Evolutionary conservation across 2,329 filamentous ascomycete species (phyloP).

Genomic region (Microsporum audouinii): DNA sequence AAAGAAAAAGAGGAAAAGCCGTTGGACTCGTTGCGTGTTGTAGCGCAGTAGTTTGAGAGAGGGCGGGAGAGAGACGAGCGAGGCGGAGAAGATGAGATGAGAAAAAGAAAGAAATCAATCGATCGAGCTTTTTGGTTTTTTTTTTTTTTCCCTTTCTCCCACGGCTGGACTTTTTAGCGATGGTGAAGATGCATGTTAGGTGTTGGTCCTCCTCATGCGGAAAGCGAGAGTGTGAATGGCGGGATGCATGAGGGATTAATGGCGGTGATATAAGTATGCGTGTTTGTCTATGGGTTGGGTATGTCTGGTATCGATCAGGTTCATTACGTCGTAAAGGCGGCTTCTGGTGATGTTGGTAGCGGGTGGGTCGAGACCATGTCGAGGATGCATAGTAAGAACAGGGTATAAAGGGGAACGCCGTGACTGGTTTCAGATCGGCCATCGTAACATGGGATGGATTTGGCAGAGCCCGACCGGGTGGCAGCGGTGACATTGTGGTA

Average conservation of each 20-base stretch:
- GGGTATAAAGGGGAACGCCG: background rate
- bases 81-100: background rate
- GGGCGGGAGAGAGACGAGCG: background rate
- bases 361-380: background rate
- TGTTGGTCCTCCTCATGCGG: too few species aligned
- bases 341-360: background rate
- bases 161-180: background rate
- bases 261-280: background rate
- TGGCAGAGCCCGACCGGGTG: background rate
- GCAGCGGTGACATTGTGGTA: background rate
- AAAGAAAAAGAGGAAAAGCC: slow-evolving; percentile 10
- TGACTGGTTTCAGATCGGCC: background rate
- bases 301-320: slow-evolving; percentile 3
- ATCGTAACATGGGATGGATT: background rate
- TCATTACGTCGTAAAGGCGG: background rate
- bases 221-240: too few species aligned
- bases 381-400: background rate
- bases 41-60: background rate
- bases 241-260: background rate
- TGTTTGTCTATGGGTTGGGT: background rate
- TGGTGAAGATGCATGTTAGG: background rate
- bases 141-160: too few species aligned
- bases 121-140: too few species aligned
- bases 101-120: background rate
- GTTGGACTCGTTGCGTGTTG: background rate